Conservation (phyloP, 2,329 filamentous ascomycete genomes). For the Epichloe glyceriae region DNA sequence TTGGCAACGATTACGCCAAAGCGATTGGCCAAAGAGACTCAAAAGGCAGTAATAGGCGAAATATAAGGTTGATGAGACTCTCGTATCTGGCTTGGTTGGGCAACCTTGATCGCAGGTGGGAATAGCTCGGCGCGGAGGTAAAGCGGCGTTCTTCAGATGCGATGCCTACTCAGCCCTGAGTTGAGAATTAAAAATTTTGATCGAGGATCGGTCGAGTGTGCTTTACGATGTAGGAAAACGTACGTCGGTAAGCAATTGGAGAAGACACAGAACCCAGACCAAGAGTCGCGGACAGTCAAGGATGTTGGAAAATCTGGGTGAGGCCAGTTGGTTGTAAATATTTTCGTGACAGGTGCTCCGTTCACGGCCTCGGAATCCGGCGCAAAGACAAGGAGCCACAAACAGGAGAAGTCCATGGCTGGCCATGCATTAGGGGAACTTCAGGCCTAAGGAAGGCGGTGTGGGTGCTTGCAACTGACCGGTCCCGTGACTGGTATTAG, state of each 20-base stretch:
- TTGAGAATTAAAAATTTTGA: neutral
- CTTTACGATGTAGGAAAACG: neutral
- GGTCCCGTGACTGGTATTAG: too few relatives aligned
- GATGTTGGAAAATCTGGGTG: slow-evolving; percentile 9
- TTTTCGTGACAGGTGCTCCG: slow-evolving; percentile 20
- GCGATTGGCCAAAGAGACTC: neutral
- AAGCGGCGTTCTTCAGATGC: neutral
- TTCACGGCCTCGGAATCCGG: slow-evolving; percentile 26
- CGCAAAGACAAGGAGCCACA: neutral
- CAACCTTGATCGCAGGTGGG: neutral
- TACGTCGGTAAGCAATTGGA: neutral
- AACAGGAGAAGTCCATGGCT: too few relatives aligned
- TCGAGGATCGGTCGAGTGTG: neutral
- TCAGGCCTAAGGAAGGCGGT: too few relatives aligned
- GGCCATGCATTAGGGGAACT: too few relatives aligned
- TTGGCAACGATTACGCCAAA: slow-evolving; percentile 23
- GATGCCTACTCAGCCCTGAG: neutral
- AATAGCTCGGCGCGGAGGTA: neutral
- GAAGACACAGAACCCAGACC: neutral
- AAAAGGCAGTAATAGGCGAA: neutral
- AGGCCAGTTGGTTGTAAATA: slow-evolving; percentile 13
- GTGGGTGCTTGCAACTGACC: too few relatives aligned
- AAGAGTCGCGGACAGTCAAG: neutral
- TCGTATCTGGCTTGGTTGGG: neutral
- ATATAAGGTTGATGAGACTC: neutral